Conservation (phyloP, 2,329 filamentous ascomycete genomes). For the Fusarium cyanostomum region DNA sequence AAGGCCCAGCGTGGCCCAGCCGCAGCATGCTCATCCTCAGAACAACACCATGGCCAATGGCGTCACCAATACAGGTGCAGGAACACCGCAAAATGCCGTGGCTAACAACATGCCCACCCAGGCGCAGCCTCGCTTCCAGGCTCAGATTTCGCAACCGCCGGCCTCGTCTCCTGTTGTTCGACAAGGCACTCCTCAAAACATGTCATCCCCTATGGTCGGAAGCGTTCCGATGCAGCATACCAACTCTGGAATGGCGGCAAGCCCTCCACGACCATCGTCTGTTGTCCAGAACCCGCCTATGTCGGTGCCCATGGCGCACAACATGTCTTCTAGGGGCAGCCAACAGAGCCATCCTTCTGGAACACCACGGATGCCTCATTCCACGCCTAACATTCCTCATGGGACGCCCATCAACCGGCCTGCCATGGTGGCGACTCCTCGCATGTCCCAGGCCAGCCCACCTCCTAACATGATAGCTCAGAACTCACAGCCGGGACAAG, state of each 20-base stretch:
- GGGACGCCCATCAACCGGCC: conserved; percentile 66
- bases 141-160: conserved; percentile 68
- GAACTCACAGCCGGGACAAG: conserved; percentile 61
- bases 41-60: conserved; percentile 51
- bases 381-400: conserved; percentile 69
- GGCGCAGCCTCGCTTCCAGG: conserved; percentile 59
- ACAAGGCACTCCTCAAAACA: conserved; percentile 71
- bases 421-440: conserved; percentile 65
- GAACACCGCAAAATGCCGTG: conserved; percentile 50
- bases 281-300: conserved; percentile 69
- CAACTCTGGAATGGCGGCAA: conserved; percentile 74
- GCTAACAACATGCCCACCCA: conserved; percentile 51
- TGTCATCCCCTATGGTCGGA: conserved; percentile 72
- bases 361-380: conserved; percentile 70
- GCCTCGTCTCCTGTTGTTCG: conserved; percentile 74
- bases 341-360: conserved; percentile 72
- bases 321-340: conserved; percentile 71
- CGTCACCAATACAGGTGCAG: conserved; percentile 53
- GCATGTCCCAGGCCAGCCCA: conserved; percentile 71
- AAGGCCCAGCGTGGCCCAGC: conserved; percentile 41
- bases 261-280: conserved; percentile 72
- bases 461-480: conserved; percentile 68
- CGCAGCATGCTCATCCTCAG: conserved; percentile 49
- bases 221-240: conserved; percentile 71
- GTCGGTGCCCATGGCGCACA: conserved; percentile 67